Evolutionary conservation across 176 grass and related monocot species (phyloP).

Genomic region (Oryza glaberrima): DNA sequence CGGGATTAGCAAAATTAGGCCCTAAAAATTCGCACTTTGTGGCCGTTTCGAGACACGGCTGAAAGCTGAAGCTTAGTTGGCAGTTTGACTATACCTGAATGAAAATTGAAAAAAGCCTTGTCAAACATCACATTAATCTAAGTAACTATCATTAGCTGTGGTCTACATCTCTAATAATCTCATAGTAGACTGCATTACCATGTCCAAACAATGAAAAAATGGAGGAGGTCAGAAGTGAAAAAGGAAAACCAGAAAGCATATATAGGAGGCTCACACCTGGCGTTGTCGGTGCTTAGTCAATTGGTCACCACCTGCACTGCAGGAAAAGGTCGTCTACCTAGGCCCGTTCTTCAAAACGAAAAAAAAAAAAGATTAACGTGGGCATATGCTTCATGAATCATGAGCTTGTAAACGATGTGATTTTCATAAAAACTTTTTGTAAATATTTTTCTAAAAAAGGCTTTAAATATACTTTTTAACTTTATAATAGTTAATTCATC

Average conservation of each 20-base stretch:
- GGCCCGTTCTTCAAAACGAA: no score
- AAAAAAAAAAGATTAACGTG: no score
- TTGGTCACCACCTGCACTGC: neutral
- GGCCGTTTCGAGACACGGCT: constrained; percentile 30
- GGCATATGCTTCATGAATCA: no score
- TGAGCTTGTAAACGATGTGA: no score
- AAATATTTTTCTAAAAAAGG: no score
- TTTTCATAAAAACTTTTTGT: no score
- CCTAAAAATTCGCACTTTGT: neutral
- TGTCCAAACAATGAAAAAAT: neutral
- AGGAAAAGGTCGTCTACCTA: neutral
- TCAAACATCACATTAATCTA: neutral
- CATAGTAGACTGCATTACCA: neutral
- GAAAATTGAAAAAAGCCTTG: neutral
- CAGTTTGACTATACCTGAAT: constrained; percentile 9
- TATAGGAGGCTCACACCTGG: constrained; percentile 30
- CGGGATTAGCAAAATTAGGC: constrained; percentile 15
- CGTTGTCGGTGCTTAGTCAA: constrained; percentile 26
- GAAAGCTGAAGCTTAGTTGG: no score
- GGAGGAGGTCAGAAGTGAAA: neutral
- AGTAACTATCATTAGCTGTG: neutral
- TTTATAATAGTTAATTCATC: no score
- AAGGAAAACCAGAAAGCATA: neutral
- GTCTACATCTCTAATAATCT: neutral
- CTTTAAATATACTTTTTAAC: no score